A percentile compares a stretch with the other conserved stretches of the same genome.
These are phyloP conservation scores for Colletotrichum graminicola DNA, from an alignment of 2,329 filamentous ascomycete species.

Conservation along the genomic window DNA sequence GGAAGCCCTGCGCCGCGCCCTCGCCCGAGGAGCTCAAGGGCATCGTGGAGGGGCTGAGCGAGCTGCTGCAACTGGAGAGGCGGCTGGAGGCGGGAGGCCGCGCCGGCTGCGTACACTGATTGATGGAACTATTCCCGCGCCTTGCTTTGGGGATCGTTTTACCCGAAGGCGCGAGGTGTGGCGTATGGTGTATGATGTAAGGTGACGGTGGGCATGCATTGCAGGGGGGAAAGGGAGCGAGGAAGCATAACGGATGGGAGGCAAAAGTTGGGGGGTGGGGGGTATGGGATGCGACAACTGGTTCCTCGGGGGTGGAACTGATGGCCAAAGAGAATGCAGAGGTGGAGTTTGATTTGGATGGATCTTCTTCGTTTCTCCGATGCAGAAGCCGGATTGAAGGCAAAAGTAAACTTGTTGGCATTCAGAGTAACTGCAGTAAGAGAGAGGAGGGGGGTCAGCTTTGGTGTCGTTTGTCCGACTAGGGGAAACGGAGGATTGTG, in stretches of 20 bases:
- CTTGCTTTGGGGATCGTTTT: not conserved
- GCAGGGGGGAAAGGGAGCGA: not conserved
- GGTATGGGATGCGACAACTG: not conserved
- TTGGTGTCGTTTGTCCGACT: not conserved
- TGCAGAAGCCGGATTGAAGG: not conserved
- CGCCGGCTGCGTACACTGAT: conserved; percentile 20
- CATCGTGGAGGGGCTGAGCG: conserved; percentile 54
- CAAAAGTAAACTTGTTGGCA: not conserved
- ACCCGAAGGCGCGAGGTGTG: not conserved
- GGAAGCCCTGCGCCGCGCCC: conserved; percentile 54
- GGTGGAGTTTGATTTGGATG: not conserved
- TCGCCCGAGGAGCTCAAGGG: conserved; percentile 50
- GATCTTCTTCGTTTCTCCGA: not conserved
- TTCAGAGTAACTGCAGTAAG: not conserved
- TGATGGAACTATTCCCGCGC: conserved; percentile 7
- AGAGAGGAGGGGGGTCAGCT: not conserved
- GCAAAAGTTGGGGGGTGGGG: not conserved
- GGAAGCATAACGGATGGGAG: conserved; percentile 6
- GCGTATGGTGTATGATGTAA: not conserved
- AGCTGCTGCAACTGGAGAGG: conserved; percentile 51
- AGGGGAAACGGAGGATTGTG: too few species aligned
- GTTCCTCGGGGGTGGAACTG: not conserved
- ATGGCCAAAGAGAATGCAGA: not conserved
- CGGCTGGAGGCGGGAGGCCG: conserved; percentile 45
- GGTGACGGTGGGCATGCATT: not conserved